These are phyloP conservation scores for Pulveroboletus ravenelii DNA, from an alignment of 768 basidiomycete genomes.

Conservation along the genomic window DNA sequence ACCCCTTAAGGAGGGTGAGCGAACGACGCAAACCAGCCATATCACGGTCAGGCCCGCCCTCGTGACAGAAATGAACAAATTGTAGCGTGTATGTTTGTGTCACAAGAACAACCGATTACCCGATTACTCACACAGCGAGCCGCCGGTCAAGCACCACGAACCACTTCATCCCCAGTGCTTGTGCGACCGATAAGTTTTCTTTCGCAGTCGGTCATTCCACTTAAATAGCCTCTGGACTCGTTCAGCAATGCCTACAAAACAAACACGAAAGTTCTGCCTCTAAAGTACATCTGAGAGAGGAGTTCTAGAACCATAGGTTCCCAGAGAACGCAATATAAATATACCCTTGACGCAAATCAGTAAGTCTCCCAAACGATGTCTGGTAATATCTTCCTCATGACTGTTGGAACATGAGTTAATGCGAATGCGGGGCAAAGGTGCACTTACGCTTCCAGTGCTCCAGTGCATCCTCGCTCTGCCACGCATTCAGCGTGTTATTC, in stretches of 20 bases:
- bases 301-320: not conserved
- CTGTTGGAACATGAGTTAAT: conserved; percentile 31
- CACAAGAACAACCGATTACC: too few species aligned
- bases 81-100: too few species aligned
- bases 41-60: not conserved
- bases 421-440: not conserved
- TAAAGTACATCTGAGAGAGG: not conserved
- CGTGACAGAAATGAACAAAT: too few species aligned
- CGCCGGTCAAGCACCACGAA: too few species aligned
- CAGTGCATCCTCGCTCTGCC: conserved; percentile 61
- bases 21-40: conserved; percentile 17
- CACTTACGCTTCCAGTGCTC: conserved; percentile 74
- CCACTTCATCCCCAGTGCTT: too few species aligned
- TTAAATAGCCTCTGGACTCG: too few species aligned
- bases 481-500: conserved; percentile 55
- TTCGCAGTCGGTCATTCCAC: not conserved
- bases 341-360: conserved; percentile 29
- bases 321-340: not conserved
- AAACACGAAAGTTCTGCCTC: too few species aligned
- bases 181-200: too few species aligned
- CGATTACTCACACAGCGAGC: too few species aligned
- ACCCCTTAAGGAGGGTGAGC: conserved; percentile 2
- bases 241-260: too few species aligned
- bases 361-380: conserved; percentile 76
- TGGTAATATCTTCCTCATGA: conserved; percentile 77